Percentiles rank a stretch among this genome's conserved stretches.
Evolutionary conservation across 495 filamentous ascomycete species (phyloP).

Genomic region (Stereocaulon alpinum): DNA sequence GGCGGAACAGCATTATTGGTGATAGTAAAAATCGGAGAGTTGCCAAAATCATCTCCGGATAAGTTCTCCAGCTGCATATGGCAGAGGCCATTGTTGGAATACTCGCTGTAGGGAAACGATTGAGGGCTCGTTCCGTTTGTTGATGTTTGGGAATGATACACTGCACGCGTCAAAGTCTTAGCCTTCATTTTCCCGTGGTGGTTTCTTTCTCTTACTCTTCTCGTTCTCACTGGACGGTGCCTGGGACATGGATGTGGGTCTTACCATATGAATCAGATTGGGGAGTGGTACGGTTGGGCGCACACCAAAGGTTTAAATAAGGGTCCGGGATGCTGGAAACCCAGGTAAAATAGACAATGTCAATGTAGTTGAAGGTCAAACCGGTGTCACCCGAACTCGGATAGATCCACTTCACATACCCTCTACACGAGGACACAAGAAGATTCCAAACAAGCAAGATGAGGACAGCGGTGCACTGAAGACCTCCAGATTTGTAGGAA

Average conservation of each 20-base stretch:
- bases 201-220: background rate
- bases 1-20: slow-evolving; percentile 5
- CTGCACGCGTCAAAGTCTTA: slow-evolving; percentile 1
- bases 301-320: slow-evolving; percentile 16
- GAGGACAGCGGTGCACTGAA: background rate
- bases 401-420: slow-evolving; percentile 13
- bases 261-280: slow-evolving; percentile 11
- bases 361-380: slow-evolving; percentile 24
- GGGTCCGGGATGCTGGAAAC: slow-evolving; percentile 7
- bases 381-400: background rate
- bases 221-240: background rate
- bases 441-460: background rate
- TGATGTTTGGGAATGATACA: slow-evolving; percentile 8
- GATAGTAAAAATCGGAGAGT: slow-evolving; percentile 9
- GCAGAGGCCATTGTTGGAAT: slow-evolving; percentile 9
- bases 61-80: slow-evolving; percentile 12
- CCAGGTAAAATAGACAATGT: slow-evolving; percentile 19
- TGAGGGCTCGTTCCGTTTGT: slow-evolving; percentile 11
- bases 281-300: background rate
- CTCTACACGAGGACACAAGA: background rate
- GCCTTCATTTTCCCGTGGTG: background rate
- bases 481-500: background rate
- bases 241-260: background rate
- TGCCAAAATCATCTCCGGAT: background rate
- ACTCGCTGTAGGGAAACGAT: slow-evolving; percentile 10